These are phyloP conservation scores for Xylaria bambusicola DNA, from an alignment of 495 filamentous ascomycete species.

Conservation along the genomic window DNA sequence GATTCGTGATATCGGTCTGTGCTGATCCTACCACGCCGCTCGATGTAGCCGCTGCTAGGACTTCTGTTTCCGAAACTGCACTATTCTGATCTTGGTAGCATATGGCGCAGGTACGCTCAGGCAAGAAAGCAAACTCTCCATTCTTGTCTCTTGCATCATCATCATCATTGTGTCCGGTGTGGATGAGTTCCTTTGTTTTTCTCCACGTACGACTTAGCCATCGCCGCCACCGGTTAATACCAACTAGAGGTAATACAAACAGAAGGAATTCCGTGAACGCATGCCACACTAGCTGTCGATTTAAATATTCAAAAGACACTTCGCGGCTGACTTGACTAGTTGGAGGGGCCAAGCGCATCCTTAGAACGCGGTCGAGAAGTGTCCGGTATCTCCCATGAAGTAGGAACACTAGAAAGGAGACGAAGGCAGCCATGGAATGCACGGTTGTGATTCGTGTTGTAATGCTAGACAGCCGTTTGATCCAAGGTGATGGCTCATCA, in stretches of 20 bases:
- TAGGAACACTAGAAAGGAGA: slow-evolving; percentile 87
- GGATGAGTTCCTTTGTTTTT: slow-evolving; percentile 67
- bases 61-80: slow-evolving; percentile 65
- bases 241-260: slow-evolving; percentile 91
- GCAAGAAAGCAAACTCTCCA: slow-evolving; percentile 82
- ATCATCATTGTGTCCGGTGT: slow-evolving; percentile 41
- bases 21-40: slow-evolving; percentile 82
- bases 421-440: slow-evolving; percentile 77
- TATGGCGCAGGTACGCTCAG: slow-evolving; percentile 95
- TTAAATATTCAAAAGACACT: slow-evolving; percentile 96
- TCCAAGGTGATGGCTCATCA: slow-evolving; percentile 53
- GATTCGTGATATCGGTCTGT: slow-evolving; percentile 93
- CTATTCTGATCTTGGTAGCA: slow-evolving; percentile 93
- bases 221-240: slow-evolving; percentile 87
- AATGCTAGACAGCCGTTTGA: slow-evolving; percentile 64
- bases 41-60: slow-evolving; percentile 62
- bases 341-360: slow-evolving; percentile 81
- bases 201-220: slow-evolving; percentile 85
- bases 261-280: slow-evolving; percentile 98
- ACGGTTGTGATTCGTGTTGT: slow-evolving; percentile 68
- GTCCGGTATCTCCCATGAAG: slow-evolving; percentile 90
- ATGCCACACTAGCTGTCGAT: slow-evolving; percentile 97
- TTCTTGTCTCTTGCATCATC: slow-evolving; percentile 53
- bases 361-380: slow-evolving; percentile 79
- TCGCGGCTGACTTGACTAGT: slow-evolving; percentile 81